A percentile compares a stretch with the other conserved stretches of the same genome.
Evolutionary conservation across 2,329 filamentous ascomycete species (phyloP).

Genomic region (Ilyonectria destructans): DNA sequence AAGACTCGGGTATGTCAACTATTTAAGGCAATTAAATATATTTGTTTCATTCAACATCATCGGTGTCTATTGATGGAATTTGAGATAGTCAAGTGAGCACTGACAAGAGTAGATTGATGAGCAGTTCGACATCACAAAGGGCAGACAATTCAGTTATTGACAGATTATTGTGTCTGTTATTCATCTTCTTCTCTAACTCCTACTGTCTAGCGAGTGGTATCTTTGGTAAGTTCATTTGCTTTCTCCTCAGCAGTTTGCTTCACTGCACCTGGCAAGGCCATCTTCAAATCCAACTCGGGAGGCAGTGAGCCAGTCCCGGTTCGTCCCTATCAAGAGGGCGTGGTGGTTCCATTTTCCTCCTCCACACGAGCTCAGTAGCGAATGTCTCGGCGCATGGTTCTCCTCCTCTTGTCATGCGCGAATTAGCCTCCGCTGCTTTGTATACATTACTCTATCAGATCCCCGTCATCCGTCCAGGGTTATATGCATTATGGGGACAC

Average conservation of each 20-base stretch:
- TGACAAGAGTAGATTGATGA: not conserved
- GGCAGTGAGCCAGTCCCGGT: slow-evolving; percentile 33
- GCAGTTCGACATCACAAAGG: not conserved
- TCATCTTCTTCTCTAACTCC: slow-evolving; percentile 49
- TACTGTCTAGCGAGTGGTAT: slow-evolving; percentile 59
- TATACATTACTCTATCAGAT: slow-evolving; percentile 61
- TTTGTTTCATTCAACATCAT: too few relatives aligned
- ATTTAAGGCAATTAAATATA: too few relatives aligned
- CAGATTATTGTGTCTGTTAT: slow-evolving; percentile 43
- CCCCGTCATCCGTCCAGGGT: slow-evolving; percentile 43
- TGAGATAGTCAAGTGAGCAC: too few relatives aligned
- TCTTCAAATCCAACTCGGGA: slow-evolving; percentile 39
- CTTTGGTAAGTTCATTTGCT: slow-evolving; percentile 53
- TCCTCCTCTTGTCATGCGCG: slow-evolving; percentile 51
- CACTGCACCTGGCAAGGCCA: slow-evolving; percentile 43
- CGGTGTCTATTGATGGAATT: too few relatives aligned
- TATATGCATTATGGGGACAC: slow-evolving; percentile 51
- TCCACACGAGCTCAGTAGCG: slow-evolving; percentile 50
- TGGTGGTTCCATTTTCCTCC: slow-evolving; percentile 32
- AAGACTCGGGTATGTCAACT: too few relatives aligned
- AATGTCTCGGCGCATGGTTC: slow-evolving; percentile 53
- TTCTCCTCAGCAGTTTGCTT: slow-evolving; percentile 40
- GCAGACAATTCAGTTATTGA: slow-evolving; percentile 14
- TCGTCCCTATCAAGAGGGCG: slow-evolving; percentile 44
- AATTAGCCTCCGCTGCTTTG: slow-evolving; percentile 55